These are phyloP conservation scores for Tuber magnatum DNA, from an alignment of 495 filamentous ascomycete genomes.

Conservation along the genomic window DNA sequence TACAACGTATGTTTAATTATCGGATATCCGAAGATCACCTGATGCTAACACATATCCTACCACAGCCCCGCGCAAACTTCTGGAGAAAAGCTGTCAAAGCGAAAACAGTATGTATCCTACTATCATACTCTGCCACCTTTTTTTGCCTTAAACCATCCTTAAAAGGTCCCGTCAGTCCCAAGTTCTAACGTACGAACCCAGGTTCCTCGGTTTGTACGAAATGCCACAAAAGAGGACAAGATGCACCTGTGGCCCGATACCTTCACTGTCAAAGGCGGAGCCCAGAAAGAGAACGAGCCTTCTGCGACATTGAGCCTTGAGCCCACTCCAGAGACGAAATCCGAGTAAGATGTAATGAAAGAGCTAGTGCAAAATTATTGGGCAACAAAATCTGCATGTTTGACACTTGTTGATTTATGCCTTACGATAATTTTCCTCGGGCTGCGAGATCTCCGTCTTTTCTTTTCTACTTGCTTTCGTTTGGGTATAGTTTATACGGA, in stretches of 20 bases:
- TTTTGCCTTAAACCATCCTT: conserved; percentile 5
- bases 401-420: background rate
- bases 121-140: conserved; percentile 13
- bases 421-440: background rate
- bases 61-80: conserved; percentile 57
- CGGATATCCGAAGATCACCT: background rate
- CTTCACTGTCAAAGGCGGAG: conserved; percentile 48
- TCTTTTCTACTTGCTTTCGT: background rate
- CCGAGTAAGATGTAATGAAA: background rate
- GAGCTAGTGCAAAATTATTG: background rate
- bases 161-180: conserved; percentile 16
- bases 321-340: background rate
- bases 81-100: conserved; percentile 60
- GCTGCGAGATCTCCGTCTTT: background rate
- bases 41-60: background rate
- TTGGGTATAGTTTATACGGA: background rate
- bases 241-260: conserved; percentile 61
- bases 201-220: conserved; percentile 53
- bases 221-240: conserved; percentile 55
- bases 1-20: conserved; percentile 48
- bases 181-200: conserved; percentile 19
- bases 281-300: conserved; percentile 12
- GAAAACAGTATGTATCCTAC: conserved; percentile 43
- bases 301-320: conserved; percentile 8
- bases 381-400: background rate